Conservation (phyloP, 1,284 basidiomycete species). For the Ustilago lituana region DNA sequence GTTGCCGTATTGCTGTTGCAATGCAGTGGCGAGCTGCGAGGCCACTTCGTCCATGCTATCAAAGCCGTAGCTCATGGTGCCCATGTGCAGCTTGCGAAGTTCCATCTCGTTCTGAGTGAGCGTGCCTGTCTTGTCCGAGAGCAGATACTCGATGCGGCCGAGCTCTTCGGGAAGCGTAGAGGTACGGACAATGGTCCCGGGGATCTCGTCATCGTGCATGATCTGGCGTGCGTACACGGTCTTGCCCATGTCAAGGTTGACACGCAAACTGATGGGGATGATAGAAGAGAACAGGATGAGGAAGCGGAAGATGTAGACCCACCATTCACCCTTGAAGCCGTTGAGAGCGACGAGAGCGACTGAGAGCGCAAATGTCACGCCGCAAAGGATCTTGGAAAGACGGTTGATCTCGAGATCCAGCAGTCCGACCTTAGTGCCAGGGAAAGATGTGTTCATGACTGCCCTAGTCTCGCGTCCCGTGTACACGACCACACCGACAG, state of each 20-base stretch:
- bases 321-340: conserved; percentile 95
- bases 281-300: conserved; percentile 98
- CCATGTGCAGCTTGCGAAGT: conserved; percentile 97
- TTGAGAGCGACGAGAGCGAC: conserved; percentile 92
- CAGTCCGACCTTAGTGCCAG: conserved; percentile 91
- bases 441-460: conserved; percentile 99
- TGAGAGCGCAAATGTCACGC: conserved; percentile 90
- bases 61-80: conserved; percentile 93
- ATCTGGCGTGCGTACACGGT: conserved; percentile 96
- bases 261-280: conserved; percentile 97
- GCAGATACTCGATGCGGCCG: conserved; percentile 91
- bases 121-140: conserved; percentile 98
- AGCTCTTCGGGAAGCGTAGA: conserved; percentile 96
- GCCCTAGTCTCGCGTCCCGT: conserved; percentile 94
- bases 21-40: conserved; percentile 83
- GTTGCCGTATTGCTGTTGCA: conserved; percentile 69
- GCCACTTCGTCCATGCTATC: conserved; percentile 99
- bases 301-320: conserved; percentile 95
- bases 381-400: conserved; percentile 95
- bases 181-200: conserved; percentile 92
- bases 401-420: conserved; percentile 94
- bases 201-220: conserved; percentile 90
- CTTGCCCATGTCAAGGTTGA: conserved; percentile 99
- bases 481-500: conserved; percentile 90
- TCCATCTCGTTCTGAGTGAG: conserved; percentile 99